Conservation (phyloP, 1,139 yeast genomes). For the Blastobotrys elegans region DNA sequence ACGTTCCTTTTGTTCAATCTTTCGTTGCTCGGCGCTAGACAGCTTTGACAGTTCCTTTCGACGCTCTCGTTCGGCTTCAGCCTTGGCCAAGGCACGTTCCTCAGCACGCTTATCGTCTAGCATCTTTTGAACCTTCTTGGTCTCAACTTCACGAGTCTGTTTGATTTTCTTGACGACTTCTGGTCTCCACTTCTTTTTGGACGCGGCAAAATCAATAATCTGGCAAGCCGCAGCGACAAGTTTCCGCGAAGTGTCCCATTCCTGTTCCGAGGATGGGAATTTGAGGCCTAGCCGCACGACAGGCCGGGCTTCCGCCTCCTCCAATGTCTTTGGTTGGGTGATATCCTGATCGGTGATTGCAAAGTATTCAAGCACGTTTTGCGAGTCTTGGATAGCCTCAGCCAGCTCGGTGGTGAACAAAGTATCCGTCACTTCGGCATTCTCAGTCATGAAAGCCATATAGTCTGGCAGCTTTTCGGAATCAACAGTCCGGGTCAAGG, state of each 20-base stretch:
- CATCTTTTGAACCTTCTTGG: slow-evolving; percentile 52
- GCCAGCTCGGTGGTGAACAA: slow-evolving; percentile 50
- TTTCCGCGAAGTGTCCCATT: slow-evolving; percentile 44
- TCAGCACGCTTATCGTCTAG: slow-evolving; percentile 62
- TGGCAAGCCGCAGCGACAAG: slow-evolving; percentile 50
- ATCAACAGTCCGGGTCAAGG: slow-evolving; percentile 76
- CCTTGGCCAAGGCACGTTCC: slow-evolving; percentile 60
- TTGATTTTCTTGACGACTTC: slow-evolving; percentile 74
- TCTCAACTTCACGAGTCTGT: slow-evolving; percentile 68
- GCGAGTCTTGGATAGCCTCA: slow-evolving; percentile 38
- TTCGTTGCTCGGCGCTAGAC: slow-evolving; percentile 58
- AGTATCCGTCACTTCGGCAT: slow-evolving; percentile 69
- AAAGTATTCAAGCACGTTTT: slow-evolving; percentile 49
- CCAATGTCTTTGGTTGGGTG: slow-evolving; percentile 53
- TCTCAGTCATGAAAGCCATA: slow-evolving; percentile 87
- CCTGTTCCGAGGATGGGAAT: slow-evolving; percentile 43
- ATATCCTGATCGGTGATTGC: slow-evolving; percentile 80
- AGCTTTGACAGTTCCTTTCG: slow-evolving; percentile 50
- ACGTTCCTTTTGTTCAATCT: slow-evolving; percentile 65
- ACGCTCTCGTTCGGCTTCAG: slow-evolving; percentile 61
- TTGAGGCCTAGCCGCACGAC: slow-evolving; percentile 50
- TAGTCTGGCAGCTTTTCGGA: slow-evolving; percentile 63
- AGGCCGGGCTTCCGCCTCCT: slow-evolving; percentile 52
- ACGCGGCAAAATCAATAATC: slow-evolving; percentile 49
- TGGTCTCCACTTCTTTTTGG: slow-evolving; percentile 39